Percentiles rank a stretch among this genome's conserved stretches.
phyloP scores from a whole-genome alignment of 106 monocot species.

The Platanthera guangdongensis region DNA sequence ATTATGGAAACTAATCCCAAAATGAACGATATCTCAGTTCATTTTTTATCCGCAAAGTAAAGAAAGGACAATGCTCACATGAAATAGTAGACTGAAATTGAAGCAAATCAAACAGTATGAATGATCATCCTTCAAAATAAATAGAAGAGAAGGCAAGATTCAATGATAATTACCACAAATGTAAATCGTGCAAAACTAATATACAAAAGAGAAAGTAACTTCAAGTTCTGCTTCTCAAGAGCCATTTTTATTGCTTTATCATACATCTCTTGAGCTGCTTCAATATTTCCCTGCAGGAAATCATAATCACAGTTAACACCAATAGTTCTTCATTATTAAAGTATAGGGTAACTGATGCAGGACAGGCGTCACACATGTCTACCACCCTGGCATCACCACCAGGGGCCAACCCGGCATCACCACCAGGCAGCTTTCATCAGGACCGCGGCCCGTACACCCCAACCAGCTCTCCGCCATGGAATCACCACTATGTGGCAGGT shows the following conservation, averaged over 20 bases:
- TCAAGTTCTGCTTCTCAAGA: constrained; percentile 34
- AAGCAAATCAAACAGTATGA: background rate
- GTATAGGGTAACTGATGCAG: too few relatives aligned
- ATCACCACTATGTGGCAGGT: too few relatives aligned
- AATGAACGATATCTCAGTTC: background rate
- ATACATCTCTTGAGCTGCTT: constrained; percentile 56
- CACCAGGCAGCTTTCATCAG: too few relatives aligned
- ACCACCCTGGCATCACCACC: too few relatives aligned
- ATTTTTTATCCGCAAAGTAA: background rate
- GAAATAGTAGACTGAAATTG: background rate
- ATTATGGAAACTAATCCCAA: background rate
- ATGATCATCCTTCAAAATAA: background rate
- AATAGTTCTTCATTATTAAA: constrained; percentile 5
- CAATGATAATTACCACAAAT: constrained; percentile 35
- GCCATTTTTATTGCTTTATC: constrained; percentile 65
- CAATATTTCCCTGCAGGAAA: constrained; percentile 53
- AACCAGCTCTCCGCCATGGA: too few relatives aligned
- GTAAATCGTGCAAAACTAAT: constrained; percentile 63
- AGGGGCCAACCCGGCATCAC: too few relatives aligned
- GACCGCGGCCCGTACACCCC: too few relatives aligned
- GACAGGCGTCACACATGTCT: too few relatives aligned
- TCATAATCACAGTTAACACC: constrained; percentile 9
- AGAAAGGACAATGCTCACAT: background rate
- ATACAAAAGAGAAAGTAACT: constrained; percentile 45
- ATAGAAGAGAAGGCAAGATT: background rate